Conservation (phyloP, 2,329 filamentous ascomycete genomes). For the Pyrenochaeta sp. region DNA sequence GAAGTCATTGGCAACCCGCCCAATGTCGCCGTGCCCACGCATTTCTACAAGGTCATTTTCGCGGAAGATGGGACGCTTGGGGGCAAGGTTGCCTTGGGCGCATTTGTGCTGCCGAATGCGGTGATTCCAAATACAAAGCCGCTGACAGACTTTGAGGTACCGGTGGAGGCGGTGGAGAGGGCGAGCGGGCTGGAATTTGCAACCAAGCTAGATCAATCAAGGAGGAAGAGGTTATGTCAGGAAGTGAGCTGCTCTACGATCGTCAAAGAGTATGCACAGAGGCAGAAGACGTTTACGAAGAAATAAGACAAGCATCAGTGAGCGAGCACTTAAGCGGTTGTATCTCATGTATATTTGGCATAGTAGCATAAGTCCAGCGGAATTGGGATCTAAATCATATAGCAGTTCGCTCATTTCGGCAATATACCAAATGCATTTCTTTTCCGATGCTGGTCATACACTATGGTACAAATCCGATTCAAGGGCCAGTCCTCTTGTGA, state of each 20-base stretch:
- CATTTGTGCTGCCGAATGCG: constrained; percentile 95
- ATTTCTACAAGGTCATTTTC: constrained; percentile 99
- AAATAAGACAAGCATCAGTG: constrained; percentile 18
- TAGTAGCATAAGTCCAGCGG: constrained; percentile 11
- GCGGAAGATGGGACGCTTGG: constrained; percentile 81
- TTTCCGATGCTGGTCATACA: constrained; percentile 27
- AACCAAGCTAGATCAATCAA: constrained; percentile 74
- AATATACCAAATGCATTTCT: constrained; percentile 5
- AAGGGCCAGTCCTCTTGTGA: not conserved
- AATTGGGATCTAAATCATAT: constrained; percentile 5
- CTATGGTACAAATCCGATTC: constrained; percentile 33
- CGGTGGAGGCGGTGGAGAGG: constrained; percentile 88
- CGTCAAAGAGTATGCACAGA: constrained; percentile 78
- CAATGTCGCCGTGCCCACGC: constrained; percentile 93
- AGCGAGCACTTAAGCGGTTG: not conserved
- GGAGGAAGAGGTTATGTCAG: constrained; percentile 81
- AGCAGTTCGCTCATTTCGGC: constrained; percentile 2
- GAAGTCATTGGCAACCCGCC: constrained; percentile 95
- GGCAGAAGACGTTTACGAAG: constrained; percentile 59
- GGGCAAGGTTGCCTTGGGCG: constrained; percentile 78
- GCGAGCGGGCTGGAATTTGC: constrained; percentile 94
- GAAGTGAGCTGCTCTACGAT: constrained; percentile 86
- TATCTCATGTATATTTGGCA: constrained; percentile 18
- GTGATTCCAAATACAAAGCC: constrained; percentile 87
- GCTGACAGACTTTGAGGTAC: constrained; percentile 91